phyloP scores from a whole-genome alignment of 1,139 yeast genomes.

The Nakaseomyces sp. region DNA sequence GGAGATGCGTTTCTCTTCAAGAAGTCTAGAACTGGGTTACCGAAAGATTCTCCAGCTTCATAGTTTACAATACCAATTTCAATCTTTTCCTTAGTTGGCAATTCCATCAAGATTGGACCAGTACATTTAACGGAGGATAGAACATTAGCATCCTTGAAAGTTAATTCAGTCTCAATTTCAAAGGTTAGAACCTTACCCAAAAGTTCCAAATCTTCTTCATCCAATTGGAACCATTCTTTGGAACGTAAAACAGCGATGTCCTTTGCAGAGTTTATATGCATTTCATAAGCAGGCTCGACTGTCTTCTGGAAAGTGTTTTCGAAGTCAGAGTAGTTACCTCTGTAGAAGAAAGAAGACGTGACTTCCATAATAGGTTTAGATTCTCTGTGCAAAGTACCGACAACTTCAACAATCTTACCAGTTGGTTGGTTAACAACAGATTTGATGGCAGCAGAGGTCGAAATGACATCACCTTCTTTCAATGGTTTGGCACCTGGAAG shows the following conservation, averaged over 20 bases:
- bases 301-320: conserved; percentile 88
- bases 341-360: conserved; percentile 88
- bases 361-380: conserved; percentile 85
- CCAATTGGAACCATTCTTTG: conserved; percentile 94
- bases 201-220: conserved; percentile 58
- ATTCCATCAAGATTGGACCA: conserved; percentile 80
- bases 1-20: conserved; percentile 85
- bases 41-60: conserved; percentile 87
- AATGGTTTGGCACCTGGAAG: conserved; percentile 85
- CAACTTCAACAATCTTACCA: conserved; percentile 93
- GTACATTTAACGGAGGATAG: conserved; percentile 73
- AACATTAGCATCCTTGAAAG: conserved; percentile 67
- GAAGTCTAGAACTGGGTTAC: conserved; percentile 96
- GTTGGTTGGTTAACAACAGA: conserved; percentile 85
- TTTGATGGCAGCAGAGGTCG: conserved; percentile 74
- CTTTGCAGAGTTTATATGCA: conserved; percentile 62
- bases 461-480: conserved; percentile 78
- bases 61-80: conserved; percentile 83
- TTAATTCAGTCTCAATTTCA: conserved; percentile 79
- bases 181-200: conserved; percentile 76
- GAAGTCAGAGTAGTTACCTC: conserved; percentile 83
- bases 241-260: conserved; percentile 90
- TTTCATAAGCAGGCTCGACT: conserved; percentile 79
- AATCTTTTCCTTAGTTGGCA: conserved; percentile 85
- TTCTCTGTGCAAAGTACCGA: conserved; percentile 77